Evolutionary conservation across 106 monocot genomes (phyloP), one percentile per base, ranked within the genome.

Genomic region (Acanthochlamys bracteata): DNA sequence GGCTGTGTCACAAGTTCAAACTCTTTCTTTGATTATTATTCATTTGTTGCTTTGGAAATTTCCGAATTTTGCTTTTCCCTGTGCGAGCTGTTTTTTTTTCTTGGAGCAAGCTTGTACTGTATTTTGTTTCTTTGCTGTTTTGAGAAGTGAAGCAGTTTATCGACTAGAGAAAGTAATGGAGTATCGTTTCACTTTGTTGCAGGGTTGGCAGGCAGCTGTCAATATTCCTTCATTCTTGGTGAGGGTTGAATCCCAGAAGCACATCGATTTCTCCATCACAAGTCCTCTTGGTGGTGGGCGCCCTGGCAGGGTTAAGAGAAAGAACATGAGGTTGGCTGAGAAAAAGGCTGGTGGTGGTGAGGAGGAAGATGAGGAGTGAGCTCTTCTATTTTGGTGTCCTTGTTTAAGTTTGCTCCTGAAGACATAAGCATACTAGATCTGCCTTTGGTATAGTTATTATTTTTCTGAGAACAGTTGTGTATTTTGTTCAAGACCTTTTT

Each of bases 151-250:
- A 19, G 20, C 55, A 55, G 2, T 20, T 10, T 20, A 10, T 4
- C 4, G n/a, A 20, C 10, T 10, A 46, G 8, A 46, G 14, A 46
- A 10, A 8, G 8, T 46, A 14, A 46, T 22, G 15, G 60, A 7
- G 10, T 21, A 25, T 70, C 14, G 58, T 41, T 63, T 53, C 21
- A 43, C 24, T 57, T 14, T 45, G 12, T 53, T 70, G 39, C 70
- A 84, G 87, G 69, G 87, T 93, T 74, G 92, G 84, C 12, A 79
- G 88, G 52, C 88, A 92, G 54, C 65, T 88, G 92, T 93, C 0
- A 93, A 93, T 63, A 88, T 85, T 25, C 92, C 92, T 25, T 88
- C 88, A 10, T 92, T 92, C 78, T 75, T 93, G 92, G 92, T 93
- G 66, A 82, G 82, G 64, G 60, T 88, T 27, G 92, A 93, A 39